A percentile compares a stretch with the other conserved stretches of the same genome.
phyloP scores from a whole-genome alignment of 805 yeast species.

The Starmera pachycereana region DNA sequence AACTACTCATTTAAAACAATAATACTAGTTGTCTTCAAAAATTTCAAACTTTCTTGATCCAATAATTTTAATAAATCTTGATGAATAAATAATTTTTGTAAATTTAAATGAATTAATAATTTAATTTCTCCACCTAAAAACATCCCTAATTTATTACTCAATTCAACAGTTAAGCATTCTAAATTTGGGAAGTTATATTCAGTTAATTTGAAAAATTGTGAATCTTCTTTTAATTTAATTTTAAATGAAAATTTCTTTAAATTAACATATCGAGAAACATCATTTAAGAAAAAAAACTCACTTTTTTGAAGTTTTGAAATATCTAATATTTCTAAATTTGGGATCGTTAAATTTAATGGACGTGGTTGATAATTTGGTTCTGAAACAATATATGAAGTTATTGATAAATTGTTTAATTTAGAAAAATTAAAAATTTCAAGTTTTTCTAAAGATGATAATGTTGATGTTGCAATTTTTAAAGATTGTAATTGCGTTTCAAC shows the following conservation, averaged over 20 bases:
- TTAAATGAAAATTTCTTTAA: constrained; percentile 1
- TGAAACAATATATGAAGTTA: constrained; percentile 5
- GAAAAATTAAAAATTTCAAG: background rate
- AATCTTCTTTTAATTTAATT: constrained; percentile 1
- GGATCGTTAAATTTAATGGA: background rate
- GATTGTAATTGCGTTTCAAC: background rate
- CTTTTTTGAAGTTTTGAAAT: constrained; percentile 9
- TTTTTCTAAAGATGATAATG: background rate
- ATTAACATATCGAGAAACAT: constrained; percentile 2
- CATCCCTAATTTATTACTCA: constrained; percentile 11
- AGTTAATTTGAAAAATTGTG: constrained; percentile 5
- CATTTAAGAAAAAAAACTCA: constrained; percentile 3
- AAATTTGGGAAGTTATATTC: constrained; percentile 7
- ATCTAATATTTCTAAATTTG: constrained; percentile 1
- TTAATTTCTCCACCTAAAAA: constrained; percentile 8
- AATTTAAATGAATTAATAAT: background rate
- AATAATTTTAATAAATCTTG: background rate
- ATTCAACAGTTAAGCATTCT: constrained; percentile 4
- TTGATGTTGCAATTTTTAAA: constrained; percentile 1
- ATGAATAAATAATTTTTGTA: background rate
- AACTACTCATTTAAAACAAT: no score
- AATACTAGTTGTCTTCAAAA: no score
- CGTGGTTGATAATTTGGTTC: background rate
- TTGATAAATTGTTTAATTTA: constrained; percentile 1
- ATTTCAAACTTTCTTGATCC: no score